phyloP scores from a whole-genome alignment of 306 rosid genomes.

The Gynostemma pentaphyllum region DNA sequence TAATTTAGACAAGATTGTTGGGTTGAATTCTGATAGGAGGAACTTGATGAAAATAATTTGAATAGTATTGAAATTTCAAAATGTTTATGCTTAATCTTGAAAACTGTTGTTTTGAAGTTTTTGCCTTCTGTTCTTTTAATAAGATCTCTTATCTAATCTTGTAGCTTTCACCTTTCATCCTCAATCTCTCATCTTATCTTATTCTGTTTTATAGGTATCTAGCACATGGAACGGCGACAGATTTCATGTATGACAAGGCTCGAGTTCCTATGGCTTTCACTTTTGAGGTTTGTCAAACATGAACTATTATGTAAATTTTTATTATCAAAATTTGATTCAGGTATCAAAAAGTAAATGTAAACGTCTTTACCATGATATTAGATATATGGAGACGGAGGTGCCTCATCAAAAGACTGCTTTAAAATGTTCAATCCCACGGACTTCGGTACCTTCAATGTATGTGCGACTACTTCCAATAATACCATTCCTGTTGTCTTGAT shows the following conservation, averaged over 20 bases:
- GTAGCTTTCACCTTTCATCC: neutral
- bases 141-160: neutral
- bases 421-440: slow-evolving; percentile 94
- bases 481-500: neutral
- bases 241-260: slow-evolving; percentile 78
- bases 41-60: too few species aligned
- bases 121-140: neutral
- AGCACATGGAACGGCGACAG: slow-evolving; percentile 98
- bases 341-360: neutral
- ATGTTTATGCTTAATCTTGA: neutral
- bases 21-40: too few species aligned
- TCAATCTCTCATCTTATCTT: neutral
- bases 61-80: too few species aligned
- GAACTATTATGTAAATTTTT: neutral
- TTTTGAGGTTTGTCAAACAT: slow-evolving; percentile 65
- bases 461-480: slow-evolving; percentile 7
- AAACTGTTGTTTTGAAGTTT: neutral
- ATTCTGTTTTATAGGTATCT: slow-evolving; percentile 48
- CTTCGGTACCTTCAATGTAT: slow-evolving; percentile 46
- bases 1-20: too few species aligned
- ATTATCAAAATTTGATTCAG: slow-evolving; percentile 3
- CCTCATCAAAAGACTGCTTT: slow-evolving; percentile 80
- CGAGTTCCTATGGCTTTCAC: slow-evolving; percentile 93
- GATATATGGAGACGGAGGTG: slow-evolving; percentile 83
- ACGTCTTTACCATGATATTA: slow-evolving; percentile 22